phyloP scores from a whole-genome alignment of 108 stramenopile species.

The Conticribra guillardii region DNA sequence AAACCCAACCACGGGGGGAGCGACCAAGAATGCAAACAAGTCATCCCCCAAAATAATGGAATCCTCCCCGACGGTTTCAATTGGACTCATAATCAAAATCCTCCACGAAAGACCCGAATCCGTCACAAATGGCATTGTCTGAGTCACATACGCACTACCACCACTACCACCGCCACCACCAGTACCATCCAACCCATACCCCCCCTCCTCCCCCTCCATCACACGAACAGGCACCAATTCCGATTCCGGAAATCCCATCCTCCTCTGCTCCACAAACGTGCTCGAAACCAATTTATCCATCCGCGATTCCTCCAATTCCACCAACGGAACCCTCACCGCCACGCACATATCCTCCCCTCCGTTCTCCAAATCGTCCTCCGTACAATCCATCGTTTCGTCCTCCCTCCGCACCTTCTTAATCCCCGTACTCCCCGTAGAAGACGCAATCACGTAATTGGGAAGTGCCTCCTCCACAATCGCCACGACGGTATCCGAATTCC shows the following conservation, averaged over 20 bases:
- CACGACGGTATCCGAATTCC: constrained; percentile 20
- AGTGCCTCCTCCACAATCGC: constrained; percentile 43
- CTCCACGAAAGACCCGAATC: constrained; percentile 37
- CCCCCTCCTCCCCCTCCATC: no score
- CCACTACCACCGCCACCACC: not conserved
- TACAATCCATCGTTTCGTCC: constrained; percentile 17
- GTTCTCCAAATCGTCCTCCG: not conserved
- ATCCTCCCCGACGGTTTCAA: constrained; percentile 12
- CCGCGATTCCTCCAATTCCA: not conserved
- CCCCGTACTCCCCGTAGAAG: constrained; percentile 45
- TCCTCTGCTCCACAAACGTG: constrained; percentile 29
- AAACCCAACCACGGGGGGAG: constrained; percentile 12
- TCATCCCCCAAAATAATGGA: constrained; percentile 32
- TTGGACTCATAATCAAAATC: constrained; percentile 39
- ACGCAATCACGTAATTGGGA: constrained; percentile 50
- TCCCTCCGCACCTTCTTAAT: constrained; percentile 18
- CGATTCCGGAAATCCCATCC: constrained; percentile 7
- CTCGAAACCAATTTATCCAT: constrained; percentile 31
- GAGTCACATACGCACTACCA: constrained; percentile 11
- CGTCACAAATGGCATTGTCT: constrained; percentile 4
- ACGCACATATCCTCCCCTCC: constrained; percentile 12
- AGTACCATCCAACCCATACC: no score
- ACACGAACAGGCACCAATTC: constrained; percentile 6
- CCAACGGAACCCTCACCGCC: constrained; percentile 31
- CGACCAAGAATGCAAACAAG: constrained; percentile 21